Percentiles rank a stretch among this genome's conserved stretches.
Conservation (phyloP, 352 stramenopile species). For the Globisporangium takayamanum region DNA sequence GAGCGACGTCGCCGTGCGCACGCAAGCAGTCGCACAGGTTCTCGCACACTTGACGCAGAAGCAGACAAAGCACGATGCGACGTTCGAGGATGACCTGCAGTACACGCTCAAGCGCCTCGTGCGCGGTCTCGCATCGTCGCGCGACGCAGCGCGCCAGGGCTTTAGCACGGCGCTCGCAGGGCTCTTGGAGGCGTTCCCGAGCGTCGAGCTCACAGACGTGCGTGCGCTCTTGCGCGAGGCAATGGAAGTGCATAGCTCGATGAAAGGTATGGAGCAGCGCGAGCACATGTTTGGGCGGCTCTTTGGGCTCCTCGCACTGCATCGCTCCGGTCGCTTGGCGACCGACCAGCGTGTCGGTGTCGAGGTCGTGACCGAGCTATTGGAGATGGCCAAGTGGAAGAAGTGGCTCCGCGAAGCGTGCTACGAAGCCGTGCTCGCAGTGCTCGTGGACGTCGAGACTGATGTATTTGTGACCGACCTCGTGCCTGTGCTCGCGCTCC, state of each 20-base stretch:
- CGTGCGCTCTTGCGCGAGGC: constrained; percentile 54
- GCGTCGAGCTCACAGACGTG: constrained; percentile 38
- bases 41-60: constrained; percentile 37
- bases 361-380: constrained; percentile 31
- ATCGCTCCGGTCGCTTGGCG: constrained; percentile 59
- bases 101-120: constrained; percentile 91
- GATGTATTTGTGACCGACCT: constrained; percentile 48
- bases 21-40: constrained; percentile 49
- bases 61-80: constrained; percentile 20
- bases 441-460: constrained; percentile 43
- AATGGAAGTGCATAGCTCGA: constrained; percentile 76
- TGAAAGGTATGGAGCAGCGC: constrained; percentile 91
- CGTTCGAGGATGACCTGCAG: constrained; percentile 45
- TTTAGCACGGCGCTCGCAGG: constrained; percentile 81
- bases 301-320: constrained; percentile 81
- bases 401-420: constrained; percentile 83
- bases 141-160: constrained; percentile 83
- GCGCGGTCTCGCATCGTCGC: constrained; percentile 83
- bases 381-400: constrained; percentile 64
- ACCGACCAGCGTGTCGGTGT: constrained; percentile 32
- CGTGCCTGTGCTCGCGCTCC: constrained; percentile 21
- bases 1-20: constrained; percentile 54
- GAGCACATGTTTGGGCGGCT: constrained; percentile 90
- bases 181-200: constrained; percentile 52
- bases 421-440: constrained; percentile 55